Evolutionary conservation across 441 rosid species (phyloP).

Genomic region (California macrophylla): DNA sequence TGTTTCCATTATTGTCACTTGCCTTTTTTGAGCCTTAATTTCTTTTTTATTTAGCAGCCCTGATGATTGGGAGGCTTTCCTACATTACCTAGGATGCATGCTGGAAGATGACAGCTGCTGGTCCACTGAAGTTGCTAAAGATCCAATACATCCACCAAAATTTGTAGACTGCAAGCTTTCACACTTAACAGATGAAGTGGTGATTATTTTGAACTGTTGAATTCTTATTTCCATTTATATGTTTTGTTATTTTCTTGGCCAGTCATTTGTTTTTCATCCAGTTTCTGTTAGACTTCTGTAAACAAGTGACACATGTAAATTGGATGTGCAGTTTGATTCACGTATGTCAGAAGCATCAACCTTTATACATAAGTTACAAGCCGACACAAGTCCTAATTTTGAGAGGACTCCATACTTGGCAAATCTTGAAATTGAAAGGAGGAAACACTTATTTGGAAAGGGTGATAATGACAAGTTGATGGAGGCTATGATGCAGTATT

Average conservation of each 20-base stretch:
- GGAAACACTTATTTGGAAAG: constrained; percentile 65
- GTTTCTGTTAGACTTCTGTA: constrained; percentile 12
- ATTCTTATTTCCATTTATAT: constrained; percentile 4
- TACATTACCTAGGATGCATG: constrained; percentile 84
- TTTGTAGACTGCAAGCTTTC: constrained; percentile 46
- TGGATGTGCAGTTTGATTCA: constrained; percentile 63
- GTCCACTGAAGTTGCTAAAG: constrained; percentile 31
- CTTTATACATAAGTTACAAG: constrained; percentile 57
- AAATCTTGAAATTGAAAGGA: constrained; percentile 74
- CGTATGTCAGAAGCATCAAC: constrained; percentile 57
- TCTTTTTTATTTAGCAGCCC: constrained; percentile 58
- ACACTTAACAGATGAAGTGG: constrained; percentile 71
- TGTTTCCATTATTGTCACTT: constrained; percentile 2
- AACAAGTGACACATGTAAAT: constrained; percentile 19
- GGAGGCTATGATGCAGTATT: constrained; percentile 59
- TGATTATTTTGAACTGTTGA: constrained; percentile 24
- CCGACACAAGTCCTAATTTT: constrained; percentile 35
- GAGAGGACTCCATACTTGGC: constrained; percentile 73
- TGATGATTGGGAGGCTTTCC: constrained; percentile 98
- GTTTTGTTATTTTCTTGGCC: not conserved
- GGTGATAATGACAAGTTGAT: constrained; percentile 46
- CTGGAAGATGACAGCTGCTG: constrained; percentile 79
- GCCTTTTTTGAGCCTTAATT: constrained; percentile 22
- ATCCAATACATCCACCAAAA: constrained; percentile 42
- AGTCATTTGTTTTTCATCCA: constrained; percentile 4